phyloP scores from a whole-genome alignment of 306 rosid species.

The Rubus parviflorus region DNA sequence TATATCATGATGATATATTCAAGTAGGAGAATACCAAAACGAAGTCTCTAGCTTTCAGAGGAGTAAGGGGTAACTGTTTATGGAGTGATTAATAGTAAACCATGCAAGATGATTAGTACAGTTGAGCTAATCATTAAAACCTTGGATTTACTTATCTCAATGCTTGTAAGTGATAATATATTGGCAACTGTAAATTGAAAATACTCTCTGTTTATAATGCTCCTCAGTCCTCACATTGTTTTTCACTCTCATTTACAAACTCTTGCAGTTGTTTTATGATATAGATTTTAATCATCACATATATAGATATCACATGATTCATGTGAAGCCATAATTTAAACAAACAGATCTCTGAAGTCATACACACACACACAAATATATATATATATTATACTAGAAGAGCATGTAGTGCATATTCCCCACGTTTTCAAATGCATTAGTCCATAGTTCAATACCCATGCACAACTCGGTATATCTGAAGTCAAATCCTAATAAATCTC shows the following conservation, averaged over 20 bases:
- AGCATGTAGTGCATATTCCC: not conserved
- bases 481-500: not conserved
- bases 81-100: not conserved
- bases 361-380: no score
- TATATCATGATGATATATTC: not conserved
- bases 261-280: no score
- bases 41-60: no score
- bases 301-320: not conserved
- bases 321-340: no score
- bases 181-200: no score
- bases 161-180: no score
- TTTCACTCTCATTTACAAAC: no score
- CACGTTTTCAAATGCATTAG: not conserved
- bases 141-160: no score
- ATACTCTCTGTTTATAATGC: no score
- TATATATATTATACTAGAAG: not conserved
- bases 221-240: no score
- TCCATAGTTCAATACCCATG: not conserved
- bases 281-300: not conserved
- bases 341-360: no score
- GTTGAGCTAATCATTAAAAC: not conserved
- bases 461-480: not conserved
- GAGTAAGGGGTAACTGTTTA: no score
- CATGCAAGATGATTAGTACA: not conserved
- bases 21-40: not conserved